phyloP scores from a whole-genome alignment of 1,284 basidiomycete genomes.

The Coniferiporia sulphurascens region DNA sequence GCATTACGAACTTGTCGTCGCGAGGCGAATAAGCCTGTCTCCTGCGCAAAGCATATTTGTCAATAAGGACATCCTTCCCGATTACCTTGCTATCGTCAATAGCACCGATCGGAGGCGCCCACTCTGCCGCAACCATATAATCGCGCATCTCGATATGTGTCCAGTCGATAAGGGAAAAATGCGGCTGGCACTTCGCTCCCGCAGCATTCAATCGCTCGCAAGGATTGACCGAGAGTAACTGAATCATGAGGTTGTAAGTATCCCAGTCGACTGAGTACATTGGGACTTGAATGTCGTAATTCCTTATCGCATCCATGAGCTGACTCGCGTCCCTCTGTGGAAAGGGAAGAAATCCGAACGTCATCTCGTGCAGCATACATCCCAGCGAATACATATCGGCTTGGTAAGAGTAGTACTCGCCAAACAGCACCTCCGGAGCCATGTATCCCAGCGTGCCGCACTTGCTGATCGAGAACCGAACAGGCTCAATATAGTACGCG shows the following conservation, averaged over 20 bases:
- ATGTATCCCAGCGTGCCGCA: too few species aligned
- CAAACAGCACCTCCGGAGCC: too few species aligned
- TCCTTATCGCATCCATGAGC: too few species aligned
- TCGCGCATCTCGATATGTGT: not conserved
- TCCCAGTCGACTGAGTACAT: not conserved
- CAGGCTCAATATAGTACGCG: too few species aligned
- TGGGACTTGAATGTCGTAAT: not conserved
- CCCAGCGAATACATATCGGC: too few species aligned
- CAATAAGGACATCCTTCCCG: not conserved
- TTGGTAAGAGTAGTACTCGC: too few species aligned
- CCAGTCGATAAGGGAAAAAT: not conserved
- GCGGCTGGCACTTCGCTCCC: not conserved
- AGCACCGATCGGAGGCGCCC: not conserved
- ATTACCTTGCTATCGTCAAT: not conserved
- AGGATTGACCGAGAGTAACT: not conserved
- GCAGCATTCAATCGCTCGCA: not conserved
- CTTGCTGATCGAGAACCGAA: too few species aligned
- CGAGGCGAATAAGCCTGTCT: not conserved
- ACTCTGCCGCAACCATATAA: not conserved
- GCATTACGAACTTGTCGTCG: not conserved
- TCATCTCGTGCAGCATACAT: too few species aligned
- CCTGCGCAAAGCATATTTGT: not conserved
- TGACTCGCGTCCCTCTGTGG: too few species aligned
- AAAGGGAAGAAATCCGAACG: too few species aligned
- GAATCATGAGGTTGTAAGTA: not conserved